Evolutionary conservation across 2,329 filamentous ascomycete genomes (phyloP).

Genomic region (Pestalotiopsis sp.): DNA sequence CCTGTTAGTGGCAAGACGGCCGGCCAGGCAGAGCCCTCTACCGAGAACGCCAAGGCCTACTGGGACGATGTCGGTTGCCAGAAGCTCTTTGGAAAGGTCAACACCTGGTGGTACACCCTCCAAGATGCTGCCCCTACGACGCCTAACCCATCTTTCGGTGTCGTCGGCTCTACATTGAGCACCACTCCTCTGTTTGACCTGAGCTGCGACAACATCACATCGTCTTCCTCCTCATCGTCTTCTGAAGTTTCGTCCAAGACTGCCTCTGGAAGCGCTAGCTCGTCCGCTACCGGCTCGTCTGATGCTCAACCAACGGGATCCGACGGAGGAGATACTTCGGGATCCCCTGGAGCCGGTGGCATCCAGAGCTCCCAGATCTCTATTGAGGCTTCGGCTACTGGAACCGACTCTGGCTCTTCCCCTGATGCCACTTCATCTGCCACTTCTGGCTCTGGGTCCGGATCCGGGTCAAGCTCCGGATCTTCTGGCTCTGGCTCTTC

Average conservation of each 20-base stretch:
- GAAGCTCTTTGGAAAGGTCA: slow-evolving; percentile 60
- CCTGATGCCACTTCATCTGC: slow-evolving; percentile 17
- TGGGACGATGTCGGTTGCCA: slow-evolving; percentile 80
- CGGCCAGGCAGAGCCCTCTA: slow-evolving; percentile 64
- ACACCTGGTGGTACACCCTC: slow-evolving; percentile 79
- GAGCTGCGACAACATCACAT: slow-evolving; percentile 50
- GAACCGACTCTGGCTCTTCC: slow-evolving; percentile 18
- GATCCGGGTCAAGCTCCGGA: slow-evolving; percentile 29
- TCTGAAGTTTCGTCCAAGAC: slow-evolving; percentile 19
- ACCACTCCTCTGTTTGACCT: slow-evolving; percentile 65
- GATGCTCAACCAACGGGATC: slow-evolving; percentile 17
- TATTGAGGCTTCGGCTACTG: slow-evolving; percentile 18
- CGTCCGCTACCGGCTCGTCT: slow-evolving; percentile 19
- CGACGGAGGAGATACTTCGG: slow-evolving; percentile 15
- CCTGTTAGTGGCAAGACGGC: slow-evolving; percentile 70
- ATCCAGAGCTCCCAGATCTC: slow-evolving; percentile 16
- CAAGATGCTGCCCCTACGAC: slow-evolving; percentile 64
- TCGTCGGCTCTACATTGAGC: slow-evolving; percentile 59
- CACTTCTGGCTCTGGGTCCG: slow-evolving; percentile 23
- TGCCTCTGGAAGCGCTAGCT: slow-evolving; percentile 17
- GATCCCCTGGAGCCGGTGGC: slow-evolving; percentile 16
- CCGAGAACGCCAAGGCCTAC: slow-evolving; percentile 74
- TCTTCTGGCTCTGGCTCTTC: slow-evolving; percentile 18
- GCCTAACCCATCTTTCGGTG: slow-evolving; percentile 71
- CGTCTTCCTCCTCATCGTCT: slow-evolving; percentile 25